Evolutionary conservation across 2,329 filamentous ascomycete genomes (phyloP).

Genomic region (Penicillium sp.): DNA sequence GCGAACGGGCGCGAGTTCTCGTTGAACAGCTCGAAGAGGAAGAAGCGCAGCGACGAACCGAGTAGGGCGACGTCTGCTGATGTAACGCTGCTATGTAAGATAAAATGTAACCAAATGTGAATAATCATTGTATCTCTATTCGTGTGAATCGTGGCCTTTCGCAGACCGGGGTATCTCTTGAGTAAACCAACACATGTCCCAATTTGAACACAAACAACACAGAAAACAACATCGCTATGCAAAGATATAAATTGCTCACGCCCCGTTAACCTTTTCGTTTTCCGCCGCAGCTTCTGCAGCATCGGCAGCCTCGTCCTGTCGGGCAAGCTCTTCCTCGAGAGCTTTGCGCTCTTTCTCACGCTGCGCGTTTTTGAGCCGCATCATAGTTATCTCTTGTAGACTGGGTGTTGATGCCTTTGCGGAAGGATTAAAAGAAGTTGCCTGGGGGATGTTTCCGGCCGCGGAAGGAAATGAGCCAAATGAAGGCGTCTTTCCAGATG

Average conservation of each 20-base stretch:
- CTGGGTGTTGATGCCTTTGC: slow-evolving; percentile 41
- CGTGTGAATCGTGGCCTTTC: slow-evolving; percentile 8
- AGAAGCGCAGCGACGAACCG: slow-evolving; percentile 29
- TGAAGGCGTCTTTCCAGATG: slow-evolving; percentile 43
- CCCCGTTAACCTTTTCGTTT: slow-evolving; percentile 15
- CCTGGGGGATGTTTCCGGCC: slow-evolving; percentile 34
- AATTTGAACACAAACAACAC: neutral
- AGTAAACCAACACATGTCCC: slow-evolving; percentile 5
- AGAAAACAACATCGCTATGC: slow-evolving; percentile 1
- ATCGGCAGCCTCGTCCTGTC: slow-evolving; percentile 52
- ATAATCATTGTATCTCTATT: slow-evolving; percentile 25
- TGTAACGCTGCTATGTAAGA: slow-evolving; percentile 26
- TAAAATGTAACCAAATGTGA: slow-evolving; percentile 28
- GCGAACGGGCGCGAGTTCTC: slow-evolving; percentile 40
- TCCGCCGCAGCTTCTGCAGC: slow-evolving; percentile 22
- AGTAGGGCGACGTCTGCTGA: slow-evolving; percentile 23
- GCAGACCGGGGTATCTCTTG: slow-evolving; percentile 33
- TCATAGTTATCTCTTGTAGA: slow-evolving; percentile 57
- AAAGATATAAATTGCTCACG: slow-evolving; percentile 5
- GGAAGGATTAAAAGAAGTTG: slow-evolving; percentile 32
- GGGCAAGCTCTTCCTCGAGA: slow-evolving; percentile 57
- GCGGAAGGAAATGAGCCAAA: slow-evolving; percentile 48
- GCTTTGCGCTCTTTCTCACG: slow-evolving; percentile 56
- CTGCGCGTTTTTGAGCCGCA: slow-evolving; percentile 61
- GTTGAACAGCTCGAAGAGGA: slow-evolving; percentile 45